phyloP scores from a whole-genome alignment of 2,329 filamentous ascomycete genomes.

The Myriosclerotinia curreyana region DNA sequence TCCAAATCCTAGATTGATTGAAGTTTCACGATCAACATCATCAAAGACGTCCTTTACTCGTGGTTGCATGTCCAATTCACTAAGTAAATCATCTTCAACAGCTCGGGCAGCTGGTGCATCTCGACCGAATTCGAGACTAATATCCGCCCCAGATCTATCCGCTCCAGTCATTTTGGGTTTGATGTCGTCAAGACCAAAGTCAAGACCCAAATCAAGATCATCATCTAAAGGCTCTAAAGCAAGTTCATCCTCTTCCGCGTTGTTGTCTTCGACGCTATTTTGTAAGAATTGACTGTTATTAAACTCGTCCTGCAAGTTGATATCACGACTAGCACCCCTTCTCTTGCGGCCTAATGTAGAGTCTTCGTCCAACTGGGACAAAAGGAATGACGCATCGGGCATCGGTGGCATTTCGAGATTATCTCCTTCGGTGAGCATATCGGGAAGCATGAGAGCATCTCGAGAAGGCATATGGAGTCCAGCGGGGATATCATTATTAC shows the following conservation, averaged over 20 bases:
- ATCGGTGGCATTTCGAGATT: conserved; percentile 73
- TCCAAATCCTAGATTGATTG: conserved; percentile 53
- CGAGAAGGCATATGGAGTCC: conserved; percentile 78
- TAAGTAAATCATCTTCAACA: conserved; percentile 66
- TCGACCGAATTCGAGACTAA: conserved; percentile 85
- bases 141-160: conserved; percentile 42
- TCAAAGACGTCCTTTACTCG: conserved; percentile 54
- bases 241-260: conserved; percentile 54
- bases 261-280: conserved; percentile 49
- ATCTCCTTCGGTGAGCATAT: conserved; percentile 90
- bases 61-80: conserved; percentile 57
- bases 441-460: conserved; percentile 82
- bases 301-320: conserved; percentile 66
- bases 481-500: conserved; percentile 91
- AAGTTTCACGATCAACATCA: conserved; percentile 51
- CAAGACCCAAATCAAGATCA: conserved; percentile 71
- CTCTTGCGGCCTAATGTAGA: conserved; percentile 55
- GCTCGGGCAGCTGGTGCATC: conserved; percentile 68
- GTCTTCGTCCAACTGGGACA: conserved; percentile 69
- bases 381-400: conserved; percentile 80
- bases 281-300: conserved; percentile 79
- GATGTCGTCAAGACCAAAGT: conserved; percentile 51
- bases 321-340: conserved; percentile 59
- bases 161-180: conserved; percentile 30
- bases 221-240: conserved; percentile 57